Base-by-base conservation (phyloP, 805 yeast genomes). In the Zygosaccharomyces kombuchaensis region DNA sequence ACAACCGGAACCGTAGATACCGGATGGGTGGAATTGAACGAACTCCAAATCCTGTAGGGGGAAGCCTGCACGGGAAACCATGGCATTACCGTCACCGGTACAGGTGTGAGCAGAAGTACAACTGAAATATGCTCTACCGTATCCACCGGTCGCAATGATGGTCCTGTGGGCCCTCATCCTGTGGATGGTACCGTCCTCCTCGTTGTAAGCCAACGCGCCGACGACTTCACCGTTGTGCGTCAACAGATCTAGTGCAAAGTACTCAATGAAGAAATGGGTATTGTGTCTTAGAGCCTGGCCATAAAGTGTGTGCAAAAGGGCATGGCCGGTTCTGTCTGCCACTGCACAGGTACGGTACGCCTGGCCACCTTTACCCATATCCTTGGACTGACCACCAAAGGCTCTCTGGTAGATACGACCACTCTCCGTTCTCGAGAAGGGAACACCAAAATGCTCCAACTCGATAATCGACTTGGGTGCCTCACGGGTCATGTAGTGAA, bases 311-410 rank as follows among this genome's bases (percentile, higher is more conserved):
- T 91, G 99, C 70, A 91, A 78, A 66, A 91, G 76, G 19, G 98
- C 96, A 67, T 91, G 99, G 47, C 99, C 99, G 40, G 99, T 91
- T 78, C 99, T 84, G 74, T 91, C 99, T 44, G 99, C 99, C 42
- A 93, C 99, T 34, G 99, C 99, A 75, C 98, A 91, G 48, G 98
- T 91, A 77, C 99, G 84, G 78, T 93, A 91, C 46, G 98, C 98
- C 74, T 91, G 99, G 51, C 99, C 99, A 66, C 96, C 97, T 68
- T 93, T 89, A 67, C 99, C 99, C 71, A 73, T 88, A 57, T 93
- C 95, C 70, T 78, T 87, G 52, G 96, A 74, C 73, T 91, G 99
- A 66, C 99, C 99, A 68, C 99, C 99, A 66, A 91, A 91, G 40
- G 99, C 99, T 75, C 99, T 85, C 76, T 91, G 99, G 73, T 91